A percentile compares a stretch with the other conserved stretches of the same genome.
Evolutionary conservation across 176 grass and related monocot species (phyloP).

Genomic region (Triticum turgidum): DNA sequence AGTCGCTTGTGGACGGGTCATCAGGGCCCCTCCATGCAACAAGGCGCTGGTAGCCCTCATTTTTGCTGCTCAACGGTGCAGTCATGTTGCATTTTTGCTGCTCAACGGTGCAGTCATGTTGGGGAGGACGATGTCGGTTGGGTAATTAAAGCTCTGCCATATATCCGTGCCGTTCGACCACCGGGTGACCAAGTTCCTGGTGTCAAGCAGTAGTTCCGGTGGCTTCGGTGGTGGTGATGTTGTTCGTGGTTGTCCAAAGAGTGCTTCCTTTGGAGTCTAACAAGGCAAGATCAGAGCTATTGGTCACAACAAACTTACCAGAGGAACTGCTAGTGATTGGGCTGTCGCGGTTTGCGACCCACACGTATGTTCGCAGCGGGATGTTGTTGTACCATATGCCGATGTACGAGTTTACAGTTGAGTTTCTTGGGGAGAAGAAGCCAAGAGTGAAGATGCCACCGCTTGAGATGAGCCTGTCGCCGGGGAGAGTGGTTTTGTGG

Average conservation of each 20-base stretch:
- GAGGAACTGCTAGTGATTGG: not conserved
- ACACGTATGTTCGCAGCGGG: not conserved
- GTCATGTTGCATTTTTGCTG: not conserved
- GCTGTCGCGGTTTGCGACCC: not conserved
- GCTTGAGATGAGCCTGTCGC: constrained; percentile 20
- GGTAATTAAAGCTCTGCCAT: constrained; percentile 47
- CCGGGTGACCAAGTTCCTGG: constrained; percentile 32
- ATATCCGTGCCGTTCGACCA: not conserved
- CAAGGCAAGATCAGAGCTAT: not conserved
- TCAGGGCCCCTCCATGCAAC: constrained; percentile 38
- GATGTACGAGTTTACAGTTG: not conserved
- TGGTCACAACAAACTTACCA: not conserved
- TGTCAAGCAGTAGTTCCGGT: not conserved
- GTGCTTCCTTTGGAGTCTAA: not conserved
- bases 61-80: not conserved
- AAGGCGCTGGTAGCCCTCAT: not conserved
- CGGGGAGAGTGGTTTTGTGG: constrained; percentile 14
- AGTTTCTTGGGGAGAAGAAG: not conserved
- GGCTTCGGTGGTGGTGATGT: not conserved
- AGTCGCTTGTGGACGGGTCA: constrained; percentile 39
- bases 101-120: not conserved
- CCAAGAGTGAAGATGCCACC: constrained; percentile 38
- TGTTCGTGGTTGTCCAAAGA: not conserved
- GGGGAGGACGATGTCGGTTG: constrained; percentile 33
- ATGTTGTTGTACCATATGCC: constrained; percentile 20